A percentile compares a stretch with the other conserved stretches of the same genome.
Evolutionary conservation across 768 basidiomycete genomes (phyloP).

Genomic region (Baorangia bicolor): DNA sequence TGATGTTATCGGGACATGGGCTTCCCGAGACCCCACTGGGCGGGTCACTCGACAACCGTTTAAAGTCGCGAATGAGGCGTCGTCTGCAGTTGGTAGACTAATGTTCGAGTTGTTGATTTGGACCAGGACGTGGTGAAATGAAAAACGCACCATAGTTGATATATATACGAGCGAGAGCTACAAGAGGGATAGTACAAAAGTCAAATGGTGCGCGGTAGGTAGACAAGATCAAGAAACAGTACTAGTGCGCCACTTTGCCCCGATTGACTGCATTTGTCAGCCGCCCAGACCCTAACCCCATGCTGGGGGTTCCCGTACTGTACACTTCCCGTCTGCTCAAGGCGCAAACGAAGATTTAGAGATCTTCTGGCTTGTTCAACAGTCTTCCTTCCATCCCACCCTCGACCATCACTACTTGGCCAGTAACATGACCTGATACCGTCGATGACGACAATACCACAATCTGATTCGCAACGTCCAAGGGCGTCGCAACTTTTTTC

Average conservation of each 20-base stretch:
- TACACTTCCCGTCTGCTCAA: background rate
- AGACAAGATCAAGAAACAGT: constrained; percentile 8
- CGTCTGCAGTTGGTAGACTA: constrained; percentile 94
- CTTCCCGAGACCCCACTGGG: constrained; percentile 96
- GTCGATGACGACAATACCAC: constrained; percentile 56
- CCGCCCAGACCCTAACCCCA: constrained; percentile 25
- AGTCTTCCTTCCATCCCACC: constrained; percentile 80
- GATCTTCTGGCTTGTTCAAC: constrained; percentile 42
- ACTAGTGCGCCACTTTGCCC: background rate
- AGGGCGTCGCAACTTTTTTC: constrained; percentile 61
- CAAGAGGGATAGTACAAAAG: background rate
- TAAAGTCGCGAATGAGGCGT: constrained; percentile 97
- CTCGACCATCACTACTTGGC: constrained; percentile 67
- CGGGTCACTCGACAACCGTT: constrained; percentile 90
- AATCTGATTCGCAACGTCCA: constrained; percentile 67
- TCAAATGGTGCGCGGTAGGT: background rate
- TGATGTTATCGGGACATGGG: constrained; percentile 97
- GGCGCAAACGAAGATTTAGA: background rate
- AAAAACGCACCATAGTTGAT: constrained; percentile 21
- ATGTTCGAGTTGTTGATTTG: background rate
- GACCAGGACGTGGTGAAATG: background rate
- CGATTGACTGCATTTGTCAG: constrained; percentile 20
- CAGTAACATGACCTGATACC: constrained; percentile 69
- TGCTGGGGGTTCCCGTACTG: constrained; percentile 4
- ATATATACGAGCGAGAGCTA: background rate